Evolutionary conservation across 2,329 filamentous ascomycete genomes (phyloP), one percentile per base, ranked within the genome.

Genomic region (Apiospora arundinis): DNA sequence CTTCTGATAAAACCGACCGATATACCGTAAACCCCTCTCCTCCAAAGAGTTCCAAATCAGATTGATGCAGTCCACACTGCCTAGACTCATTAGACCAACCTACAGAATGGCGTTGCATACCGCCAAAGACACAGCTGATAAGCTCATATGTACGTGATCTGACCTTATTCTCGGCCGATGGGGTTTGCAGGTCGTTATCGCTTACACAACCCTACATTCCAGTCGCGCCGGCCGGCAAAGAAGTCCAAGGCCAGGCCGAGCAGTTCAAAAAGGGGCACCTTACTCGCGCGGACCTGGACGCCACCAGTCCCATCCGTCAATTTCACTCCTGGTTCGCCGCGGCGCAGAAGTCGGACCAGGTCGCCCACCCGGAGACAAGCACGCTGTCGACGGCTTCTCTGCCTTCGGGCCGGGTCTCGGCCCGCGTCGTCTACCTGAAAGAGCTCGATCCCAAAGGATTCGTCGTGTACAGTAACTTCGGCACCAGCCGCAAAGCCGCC

Each of bases 381-480:
- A 95, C 92, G 1, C 87, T 99, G 1, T 92, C 95, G 4, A 99
- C 96, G 0, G 95, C 95, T 0, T 85, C 88, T 32, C 88, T 98
- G 5, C 95, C 95, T 1, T 93, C 91, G 0, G 96, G 96, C 73
- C 91, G 93, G 66, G 93, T 98, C 25, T 94, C 91, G 66, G 92
- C 93, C 4, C 93, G 96, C 72, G 88, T 94, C 76, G 94, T 99
- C 48, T 99, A 98, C 83, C 88, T 99, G 75, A 99, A 99, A 83
- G 96, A 98, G 85, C 90, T 98, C 32, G 95, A 98, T 81, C 82
- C 86, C 70, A 77, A 82, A 6, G 95, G 95, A 21, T 99, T 97
- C 83, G 94, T 98, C 60, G 87, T 99, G 67, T 99, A 98, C 86
- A 93, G 90, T 78, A 99, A 99, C 82, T 95, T 95, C 85, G 95